phyloP scores from a whole-genome alignment of 1,139 yeast species.

The Sugiyamaella paludigena region DNA sequence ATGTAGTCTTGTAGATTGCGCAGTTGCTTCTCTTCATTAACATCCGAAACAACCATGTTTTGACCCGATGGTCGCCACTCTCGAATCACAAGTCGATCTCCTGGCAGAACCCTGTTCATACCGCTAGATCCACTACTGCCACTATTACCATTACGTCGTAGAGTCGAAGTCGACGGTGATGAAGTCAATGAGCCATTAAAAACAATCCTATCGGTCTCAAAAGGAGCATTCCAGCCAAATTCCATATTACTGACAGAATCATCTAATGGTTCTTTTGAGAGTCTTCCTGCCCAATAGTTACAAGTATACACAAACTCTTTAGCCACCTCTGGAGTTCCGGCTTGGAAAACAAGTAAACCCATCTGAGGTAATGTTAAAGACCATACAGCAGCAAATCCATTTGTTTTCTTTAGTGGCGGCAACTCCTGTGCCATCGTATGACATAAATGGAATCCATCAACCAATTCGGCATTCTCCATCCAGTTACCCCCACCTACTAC shows the following conservation, averaged over 20 bases:
- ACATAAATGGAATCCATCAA: conserved; percentile 33
- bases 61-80: conserved; percentile 38
- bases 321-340: conserved; percentile 68
- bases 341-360: conserved; percentile 36
- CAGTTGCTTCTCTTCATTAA: conserved; percentile 34
- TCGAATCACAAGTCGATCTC: conserved; percentile 30
- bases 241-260: conserved; percentile 69
- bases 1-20: conserved; percentile 30
- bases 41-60: conserved; percentile 33
- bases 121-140: background rate
- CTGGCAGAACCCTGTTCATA: conserved; percentile 22
- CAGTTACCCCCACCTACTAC: conserved; percentile 62
- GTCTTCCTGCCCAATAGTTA: conserved; percentile 85
- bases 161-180: conserved; percentile 8
- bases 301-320: conserved; percentile 69
- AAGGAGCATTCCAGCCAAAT: conserved; percentile 63
- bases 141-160: conserved; percentile 2
- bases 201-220: conserved; percentile 5
- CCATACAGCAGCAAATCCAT: conserved; percentile 35
- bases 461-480: conserved; percentile 42
- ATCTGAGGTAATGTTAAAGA: conserved; percentile 39
- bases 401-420: conserved; percentile 31
- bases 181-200: conserved; percentile 3
- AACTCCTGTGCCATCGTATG: conserved; percentile 35
- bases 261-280: conserved; percentile 68